phyloP scores from a whole-genome alignment of 441 rosid genomes.

The Geranium incanum region DNA sequence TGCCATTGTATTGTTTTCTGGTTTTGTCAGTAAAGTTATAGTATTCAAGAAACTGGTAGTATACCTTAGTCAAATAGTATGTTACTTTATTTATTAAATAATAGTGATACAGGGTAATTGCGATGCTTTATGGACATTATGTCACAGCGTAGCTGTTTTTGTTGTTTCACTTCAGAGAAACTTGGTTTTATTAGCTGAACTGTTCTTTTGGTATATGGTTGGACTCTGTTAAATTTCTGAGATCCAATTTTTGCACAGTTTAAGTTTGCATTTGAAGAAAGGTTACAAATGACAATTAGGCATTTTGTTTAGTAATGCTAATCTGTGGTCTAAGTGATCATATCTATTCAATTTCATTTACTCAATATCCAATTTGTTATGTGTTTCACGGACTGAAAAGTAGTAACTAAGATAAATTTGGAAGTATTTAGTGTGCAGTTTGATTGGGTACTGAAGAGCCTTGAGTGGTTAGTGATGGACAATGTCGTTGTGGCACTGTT shows the following conservation, averaged over 20 bases:
- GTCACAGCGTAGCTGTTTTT: background rate
- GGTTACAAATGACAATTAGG: background rate
- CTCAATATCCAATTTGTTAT: background rate
- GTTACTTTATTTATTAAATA: background rate
- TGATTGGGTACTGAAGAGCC: background rate
- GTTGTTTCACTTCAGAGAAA: background rate
- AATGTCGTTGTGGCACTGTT: background rate
- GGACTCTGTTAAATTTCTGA: background rate
- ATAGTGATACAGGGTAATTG: background rate
- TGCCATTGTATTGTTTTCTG: background rate
- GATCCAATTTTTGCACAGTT: background rate
- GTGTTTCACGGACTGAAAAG: background rate
- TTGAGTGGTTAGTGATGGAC: background rate
- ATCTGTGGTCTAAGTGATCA: background rate
- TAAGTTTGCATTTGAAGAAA: background rate
- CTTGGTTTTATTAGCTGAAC: background rate
- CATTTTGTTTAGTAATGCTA: background rate
- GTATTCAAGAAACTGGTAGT: background rate
- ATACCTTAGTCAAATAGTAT: background rate
- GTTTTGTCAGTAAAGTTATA: background rate
- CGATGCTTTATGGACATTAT: too few species aligned
- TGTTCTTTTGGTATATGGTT: background rate
- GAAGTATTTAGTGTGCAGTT: background rate
- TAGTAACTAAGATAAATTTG: background rate
- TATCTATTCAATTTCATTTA: background rate